These are phyloP conservation scores for Gelatoporia subvermispora DNA, from an alignment of 768 basidiomycete genomes.

Conservation along the genomic window DNA sequence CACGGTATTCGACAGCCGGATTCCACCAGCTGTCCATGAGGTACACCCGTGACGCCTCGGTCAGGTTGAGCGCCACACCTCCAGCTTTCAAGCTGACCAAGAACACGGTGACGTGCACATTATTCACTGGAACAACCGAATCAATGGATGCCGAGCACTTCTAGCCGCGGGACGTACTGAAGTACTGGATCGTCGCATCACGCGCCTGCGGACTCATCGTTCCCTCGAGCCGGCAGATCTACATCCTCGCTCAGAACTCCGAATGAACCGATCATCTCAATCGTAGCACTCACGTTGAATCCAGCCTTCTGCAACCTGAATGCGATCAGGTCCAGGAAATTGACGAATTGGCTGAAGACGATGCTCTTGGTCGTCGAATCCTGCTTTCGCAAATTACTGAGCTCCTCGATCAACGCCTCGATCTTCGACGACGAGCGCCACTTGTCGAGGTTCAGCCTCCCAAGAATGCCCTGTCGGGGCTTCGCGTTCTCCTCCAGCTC, in stretches of 20 bases:
- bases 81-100: conserved; percentile 95
- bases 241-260: background rate
- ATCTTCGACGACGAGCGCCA: conserved; percentile 98
- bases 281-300: conserved; percentile 58
- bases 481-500: conserved; percentile 63
- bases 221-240: conserved; percentile 94
- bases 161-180: conserved; percentile 51
- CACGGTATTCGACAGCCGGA: conserved; percentile 88
- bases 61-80: conserved; percentile 86
- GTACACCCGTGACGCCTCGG: conserved; percentile 89
- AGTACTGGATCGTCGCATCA: conserved; percentile 91
- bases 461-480: conserved; percentile 86
- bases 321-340: conserved; percentile 89
- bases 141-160: background rate
- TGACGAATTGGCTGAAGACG: conserved; percentile 95
- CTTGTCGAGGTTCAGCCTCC: conserved; percentile 79
- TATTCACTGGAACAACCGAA: conserved; percentile 62
- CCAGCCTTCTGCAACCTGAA: conserved; percentile 89
- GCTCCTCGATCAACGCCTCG: conserved; percentile 92
- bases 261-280: background rate
- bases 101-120: conserved; percentile 94
- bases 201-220: conserved; percentile 96
- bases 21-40: conserved; percentile 99
- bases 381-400: conserved; percentile 75
- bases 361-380: conserved; percentile 94